Conservation (phyloP, 2,329 filamentous ascomycete genomes). For the Colletotrichum aenigma region DNA sequence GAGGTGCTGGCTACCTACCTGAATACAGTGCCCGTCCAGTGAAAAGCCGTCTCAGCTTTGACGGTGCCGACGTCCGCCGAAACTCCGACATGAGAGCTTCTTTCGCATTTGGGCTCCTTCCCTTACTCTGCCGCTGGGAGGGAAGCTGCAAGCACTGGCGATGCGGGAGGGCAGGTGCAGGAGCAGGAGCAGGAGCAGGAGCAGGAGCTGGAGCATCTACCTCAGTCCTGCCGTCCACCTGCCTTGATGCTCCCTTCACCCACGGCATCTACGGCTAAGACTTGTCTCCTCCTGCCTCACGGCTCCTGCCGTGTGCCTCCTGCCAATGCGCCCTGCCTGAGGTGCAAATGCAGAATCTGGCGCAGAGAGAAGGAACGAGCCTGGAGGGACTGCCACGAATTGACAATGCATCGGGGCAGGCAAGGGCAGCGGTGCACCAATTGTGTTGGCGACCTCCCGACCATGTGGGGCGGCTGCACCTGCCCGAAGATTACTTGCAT, state of each 20-base stretch:
- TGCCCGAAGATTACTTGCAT: conserved; percentile 9
- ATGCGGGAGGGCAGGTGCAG: background rate
- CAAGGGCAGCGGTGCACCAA: background rate
- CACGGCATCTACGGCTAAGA: background rate
- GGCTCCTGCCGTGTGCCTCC: background rate
- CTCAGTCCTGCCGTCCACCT: background rate
- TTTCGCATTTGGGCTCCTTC: background rate
- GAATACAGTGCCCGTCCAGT: background rate
- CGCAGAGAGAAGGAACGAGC: background rate
- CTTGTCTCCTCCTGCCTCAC: background rate
- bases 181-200: background rate
- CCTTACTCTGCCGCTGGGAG: background rate
- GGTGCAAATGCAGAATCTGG: background rate
- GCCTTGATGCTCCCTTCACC: background rate
- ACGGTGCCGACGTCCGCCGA: conserved; percentile 11
- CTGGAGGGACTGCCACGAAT: background rate
- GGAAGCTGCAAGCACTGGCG: background rate
- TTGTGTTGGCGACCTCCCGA: background rate
- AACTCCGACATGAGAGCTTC: conserved; percentile 1
- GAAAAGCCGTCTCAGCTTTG: conserved; percentile 16
- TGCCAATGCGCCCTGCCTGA: background rate
- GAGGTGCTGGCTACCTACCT: background rate
- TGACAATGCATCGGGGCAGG: background rate
- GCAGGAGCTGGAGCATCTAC: background rate
- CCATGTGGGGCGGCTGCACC: background rate